These are phyloP conservation scores for Blastocystis sp. DNA, from an alignment of 352 stramenopile species.

Conservation along the genomic window DNA sequence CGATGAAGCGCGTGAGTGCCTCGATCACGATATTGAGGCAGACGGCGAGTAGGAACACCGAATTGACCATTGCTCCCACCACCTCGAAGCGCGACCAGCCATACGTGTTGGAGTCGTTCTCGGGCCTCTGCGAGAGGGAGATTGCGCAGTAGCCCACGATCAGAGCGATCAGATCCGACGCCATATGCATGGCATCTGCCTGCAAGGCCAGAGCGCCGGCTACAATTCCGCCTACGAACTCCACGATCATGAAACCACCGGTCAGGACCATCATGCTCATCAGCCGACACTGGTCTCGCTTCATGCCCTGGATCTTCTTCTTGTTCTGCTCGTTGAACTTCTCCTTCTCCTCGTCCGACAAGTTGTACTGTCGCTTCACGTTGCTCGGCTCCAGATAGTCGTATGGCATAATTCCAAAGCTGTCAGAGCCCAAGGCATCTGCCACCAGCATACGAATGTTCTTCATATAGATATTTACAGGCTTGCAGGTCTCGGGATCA, in stretches of 20 bases:
- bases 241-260: conserved; percentile 76
- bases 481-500: not conserved
- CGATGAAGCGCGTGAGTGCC: conserved; percentile 35
- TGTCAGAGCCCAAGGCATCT: not conserved
- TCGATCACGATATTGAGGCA: conserved; percentile 61
- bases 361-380: conserved; percentile 54
- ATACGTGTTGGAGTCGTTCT: conserved; percentile 67
- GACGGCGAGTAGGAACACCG: conserved; percentile 53
- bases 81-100: conserved; percentile 73
- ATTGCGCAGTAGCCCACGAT: conserved; percentile 55
- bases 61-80: conserved; percentile 70
- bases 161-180: conserved; percentile 72
- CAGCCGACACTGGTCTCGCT: conserved; percentile 73
- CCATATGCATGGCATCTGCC: conserved; percentile 79
- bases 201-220: conserved; percentile 78
- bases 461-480: conserved; percentile 17
- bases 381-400: conserved; percentile 14
- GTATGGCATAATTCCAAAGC: not conserved
- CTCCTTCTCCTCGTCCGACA: conserved; percentile 26
- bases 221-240: conserved; percentile 74
- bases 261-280: conserved; percentile 75
- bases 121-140: conserved; percentile 67
- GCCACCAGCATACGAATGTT: conserved; percentile 1
- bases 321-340: not conserved
- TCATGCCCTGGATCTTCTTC: conserved; percentile 12